phyloP scores from a whole-genome alignment of 163 green algal genomes.

The Trebouxia gelatinosa region DNA sequence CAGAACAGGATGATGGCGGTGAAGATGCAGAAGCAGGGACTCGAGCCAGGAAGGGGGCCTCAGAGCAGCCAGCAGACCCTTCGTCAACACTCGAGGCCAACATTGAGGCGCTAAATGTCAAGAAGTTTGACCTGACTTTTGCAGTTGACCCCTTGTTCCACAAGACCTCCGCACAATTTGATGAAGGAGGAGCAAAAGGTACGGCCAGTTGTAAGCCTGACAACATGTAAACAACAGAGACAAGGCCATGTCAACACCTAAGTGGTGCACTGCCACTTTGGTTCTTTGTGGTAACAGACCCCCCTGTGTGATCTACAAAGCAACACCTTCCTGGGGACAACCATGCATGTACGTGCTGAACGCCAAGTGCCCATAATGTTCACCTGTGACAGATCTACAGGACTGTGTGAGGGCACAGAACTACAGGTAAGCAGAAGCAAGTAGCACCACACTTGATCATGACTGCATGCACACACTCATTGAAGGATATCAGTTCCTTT shows the following conservation, averaged over 20 bases:
- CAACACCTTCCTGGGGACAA: no score
- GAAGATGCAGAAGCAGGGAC: constrained; percentile 29
- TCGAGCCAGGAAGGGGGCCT: constrained; percentile 21
- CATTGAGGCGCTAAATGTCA: constrained; percentile 55
- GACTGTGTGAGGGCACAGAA: no score
- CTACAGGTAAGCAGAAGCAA: no score
- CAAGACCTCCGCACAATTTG: constrained; percentile 86
- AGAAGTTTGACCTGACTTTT: constrained; percentile 64
- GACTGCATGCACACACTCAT: no score
- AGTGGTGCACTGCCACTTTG: neutral
- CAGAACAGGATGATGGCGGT: constrained; percentile 14
- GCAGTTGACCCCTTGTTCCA: constrained; percentile 91
- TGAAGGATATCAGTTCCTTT: no score
- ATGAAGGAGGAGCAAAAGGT: constrained; percentile 75
- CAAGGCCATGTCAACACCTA: neutral
- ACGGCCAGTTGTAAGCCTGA: neutral
- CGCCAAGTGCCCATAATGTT: no score
- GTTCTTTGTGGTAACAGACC: no score
- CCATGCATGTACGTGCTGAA: no score
- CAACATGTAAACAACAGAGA: neutral
- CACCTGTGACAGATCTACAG: no score
- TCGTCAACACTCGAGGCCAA: constrained; percentile 51
- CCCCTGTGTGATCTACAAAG: no score
- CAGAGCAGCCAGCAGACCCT: constrained; percentile 41
- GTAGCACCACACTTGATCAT: no score